Evolutionary conservation across 192 early-diverging fungal species (phyloP), one percentile per base, ranked within the genome.

Genomic region (Coemansia sp.): DNA sequence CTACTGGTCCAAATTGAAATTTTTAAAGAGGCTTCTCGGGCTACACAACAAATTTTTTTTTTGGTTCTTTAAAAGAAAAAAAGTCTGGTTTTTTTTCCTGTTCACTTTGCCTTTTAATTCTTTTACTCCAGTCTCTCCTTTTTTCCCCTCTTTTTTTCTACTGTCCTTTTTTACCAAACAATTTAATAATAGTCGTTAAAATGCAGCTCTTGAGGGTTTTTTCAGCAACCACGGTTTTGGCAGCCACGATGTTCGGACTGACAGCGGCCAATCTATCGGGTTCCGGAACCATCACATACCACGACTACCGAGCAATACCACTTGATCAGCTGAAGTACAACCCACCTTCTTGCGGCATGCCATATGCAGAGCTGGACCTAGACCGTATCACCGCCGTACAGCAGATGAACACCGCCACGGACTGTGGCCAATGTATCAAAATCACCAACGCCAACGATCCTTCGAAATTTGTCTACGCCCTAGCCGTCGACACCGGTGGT

Each of bases 341-440:
- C 67, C 87, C 87, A 9, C 86, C 86, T 4, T 78, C 78, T 12
- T 88, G 87, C 63, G 87, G 87, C 33, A 87, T 87, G 81, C 80
- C 87, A 2, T 88, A 86, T 35, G 78, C 70, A 1, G 53, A 78
- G 45, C 72, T 88, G 22, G 80, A 88, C 58, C 17, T 87, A 8
- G 73, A 81, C 12, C 74, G 86, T 9, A 87, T 88, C 57, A 88
- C 87, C 2, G 87, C 87, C 1, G 84, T 84, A 17, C 78, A 81
- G 56, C 52, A 63, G 0, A 74, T 88, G 70, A 64, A 84, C 59
- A 79, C 61, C 32, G 64, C 61, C 17, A 70, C 74, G 2, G 80
- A 81, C 41, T 88, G 87, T 56, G 86, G 86, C 8, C 65, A 78
- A 52, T 88, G 87, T 59, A 59, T 88, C 39, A 87, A 83, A 45